These are phyloP conservation scores for Avena sativa DNA, from an alignment of 176 grass and related monocot genomes.

Conservation along the genomic window DNA sequence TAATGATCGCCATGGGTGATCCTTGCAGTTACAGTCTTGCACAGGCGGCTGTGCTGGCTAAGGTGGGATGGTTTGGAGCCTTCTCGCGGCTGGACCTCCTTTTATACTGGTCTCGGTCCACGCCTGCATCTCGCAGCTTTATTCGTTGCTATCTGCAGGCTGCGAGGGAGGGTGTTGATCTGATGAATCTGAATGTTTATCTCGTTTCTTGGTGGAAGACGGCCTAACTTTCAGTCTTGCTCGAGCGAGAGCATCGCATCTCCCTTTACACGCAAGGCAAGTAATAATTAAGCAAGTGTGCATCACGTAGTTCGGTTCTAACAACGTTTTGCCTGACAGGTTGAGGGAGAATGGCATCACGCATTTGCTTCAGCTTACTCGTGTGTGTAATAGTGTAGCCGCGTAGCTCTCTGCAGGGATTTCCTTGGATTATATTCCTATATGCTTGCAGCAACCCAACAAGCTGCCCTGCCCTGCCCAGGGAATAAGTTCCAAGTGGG, in stretches of 20 bases:
- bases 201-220: slow-evolving; percentile 1
- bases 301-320: neutral
- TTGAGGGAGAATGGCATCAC: slow-evolving; percentile 1
- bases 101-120: slow-evolving; percentile 38
- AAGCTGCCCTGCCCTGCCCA: neutral
- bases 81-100: slow-evolving; percentile 15
- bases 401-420: neutral
- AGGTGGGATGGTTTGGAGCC: neutral
- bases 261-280: neutral
- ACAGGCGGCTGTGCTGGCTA: neutral
- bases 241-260: neutral
- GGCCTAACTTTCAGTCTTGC: neutral
- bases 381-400: neutral
- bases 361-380: neutral
- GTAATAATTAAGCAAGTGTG: neutral
- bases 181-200: slow-evolving; percentile 23
- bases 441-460: neutral
- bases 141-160: slow-evolving; percentile 51
- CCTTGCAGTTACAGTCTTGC: neutral
- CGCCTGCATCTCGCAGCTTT: slow-evolving; percentile 6
- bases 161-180: neutral
- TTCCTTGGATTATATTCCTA: slow-evolving; percentile 13
- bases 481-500: neutral
- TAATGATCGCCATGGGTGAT: slow-evolving; percentile 50
- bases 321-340: too few species aligned